These are phyloP conservation scores for Lactarius vividus DNA, from an alignment of 768 basidiomycete genomes.

Conservation along the genomic window DNA sequence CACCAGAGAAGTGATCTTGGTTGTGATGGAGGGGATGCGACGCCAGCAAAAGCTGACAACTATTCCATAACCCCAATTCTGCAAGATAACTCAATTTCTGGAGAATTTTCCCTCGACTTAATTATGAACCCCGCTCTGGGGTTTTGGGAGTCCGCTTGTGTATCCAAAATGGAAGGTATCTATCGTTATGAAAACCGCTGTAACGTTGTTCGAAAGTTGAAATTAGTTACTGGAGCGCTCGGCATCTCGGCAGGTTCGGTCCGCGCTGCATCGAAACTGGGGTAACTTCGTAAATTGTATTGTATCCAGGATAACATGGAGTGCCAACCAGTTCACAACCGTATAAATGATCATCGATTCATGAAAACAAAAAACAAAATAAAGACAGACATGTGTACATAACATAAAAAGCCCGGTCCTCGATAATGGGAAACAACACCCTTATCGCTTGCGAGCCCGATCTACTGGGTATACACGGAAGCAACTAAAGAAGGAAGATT, in stretches of 20 bases:
- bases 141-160: too few species aligned
- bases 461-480: conserved; percentile 12
- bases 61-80: too few species aligned
- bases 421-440: conserved; percentile 7
- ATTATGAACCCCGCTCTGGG: too few species aligned
- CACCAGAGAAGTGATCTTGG: too few species aligned
- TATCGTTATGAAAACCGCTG: too few species aligned
- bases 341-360: not conserved
- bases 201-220: not conserved
- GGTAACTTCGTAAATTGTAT: too few species aligned
- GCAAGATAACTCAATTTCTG: too few species aligned
- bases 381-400: conserved; percentile 15
- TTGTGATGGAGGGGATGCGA: too few species aligned
- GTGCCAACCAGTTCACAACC: not conserved
- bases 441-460: not conserved
- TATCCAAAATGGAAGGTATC: too few species aligned
- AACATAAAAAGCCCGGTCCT: conserved; percentile 12
- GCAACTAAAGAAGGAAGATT: not conserved
- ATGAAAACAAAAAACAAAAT: not conserved
- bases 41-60: too few species aligned
- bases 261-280: not conserved
- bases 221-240: not conserved
- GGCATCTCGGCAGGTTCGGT: not conserved
- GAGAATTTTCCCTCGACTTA: too few species aligned
- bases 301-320: not conserved